A percentile compares a stretch with the other conserved stretches of the same genome.
Conservation (phyloP, 2,329 filamentous ascomycete species). For the Penicillium brasilianum region DNA sequence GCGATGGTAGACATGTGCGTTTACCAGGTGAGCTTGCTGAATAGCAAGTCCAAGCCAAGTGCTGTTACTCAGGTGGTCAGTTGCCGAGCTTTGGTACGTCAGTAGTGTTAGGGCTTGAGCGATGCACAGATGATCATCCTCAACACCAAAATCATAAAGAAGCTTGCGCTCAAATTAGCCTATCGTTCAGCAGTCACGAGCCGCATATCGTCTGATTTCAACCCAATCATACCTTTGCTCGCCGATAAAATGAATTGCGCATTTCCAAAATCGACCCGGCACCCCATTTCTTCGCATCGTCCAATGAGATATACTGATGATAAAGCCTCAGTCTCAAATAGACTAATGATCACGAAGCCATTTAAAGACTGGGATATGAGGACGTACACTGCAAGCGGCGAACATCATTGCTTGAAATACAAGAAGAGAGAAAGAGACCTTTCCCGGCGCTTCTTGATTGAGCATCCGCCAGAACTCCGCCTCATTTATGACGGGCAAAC, state of each 20-base stretch:
- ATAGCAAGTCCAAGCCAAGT: conserved; percentile 5
- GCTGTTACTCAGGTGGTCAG: conserved; percentile 2
- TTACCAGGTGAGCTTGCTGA: not conserved
- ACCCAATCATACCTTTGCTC: conserved; percentile 3
- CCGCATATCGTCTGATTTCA: not conserved
- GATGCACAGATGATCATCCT: conserved; percentile 1
- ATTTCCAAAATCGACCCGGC: conserved; percentile 4
- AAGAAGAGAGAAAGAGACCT: not conserved
- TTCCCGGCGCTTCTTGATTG: not conserved
- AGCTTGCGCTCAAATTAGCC: not conserved
- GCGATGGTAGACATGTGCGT: conserved; percentile 4
- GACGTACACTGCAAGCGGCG: conserved; percentile 7
- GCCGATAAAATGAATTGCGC: conserved; percentile 8
- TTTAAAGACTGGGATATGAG: not conserved
- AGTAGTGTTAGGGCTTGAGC: conserved; percentile 2
- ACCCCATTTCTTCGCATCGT: conserved; percentile 2
- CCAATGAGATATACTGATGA: conserved; percentile 6
- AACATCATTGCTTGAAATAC: conserved; percentile 8
- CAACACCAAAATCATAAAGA: conserved; percentile 7
- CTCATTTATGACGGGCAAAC: conserved; percentile 2
- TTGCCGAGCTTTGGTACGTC: conserved; percentile 1
- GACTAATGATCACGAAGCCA: too few relatives aligned
- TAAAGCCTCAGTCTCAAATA: not conserved
- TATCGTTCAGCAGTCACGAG: not conserved
- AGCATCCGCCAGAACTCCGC: conserved; percentile 6